Percentiles rank a stretch among this genome's conserved stretches.
Evolutionary conservation across 176 grass and related monocot genomes (phyloP).

Genomic region (Oryza rufipogon): DNA sequence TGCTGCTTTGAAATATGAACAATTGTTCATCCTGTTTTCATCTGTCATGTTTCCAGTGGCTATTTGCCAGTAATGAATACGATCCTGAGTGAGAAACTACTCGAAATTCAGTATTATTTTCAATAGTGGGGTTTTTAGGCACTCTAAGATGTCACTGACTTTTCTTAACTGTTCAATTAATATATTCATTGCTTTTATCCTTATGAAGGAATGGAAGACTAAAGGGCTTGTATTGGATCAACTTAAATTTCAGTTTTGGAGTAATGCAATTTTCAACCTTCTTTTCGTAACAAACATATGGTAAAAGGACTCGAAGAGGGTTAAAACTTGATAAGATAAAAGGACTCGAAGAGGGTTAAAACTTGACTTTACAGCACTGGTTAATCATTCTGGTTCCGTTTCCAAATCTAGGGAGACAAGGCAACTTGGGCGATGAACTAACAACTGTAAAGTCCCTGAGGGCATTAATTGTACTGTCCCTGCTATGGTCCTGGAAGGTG

Average conservation of each 20-base stretch:
- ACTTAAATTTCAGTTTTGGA: conserved; percentile 5
- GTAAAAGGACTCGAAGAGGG: neutral
- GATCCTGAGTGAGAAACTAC: neutral
- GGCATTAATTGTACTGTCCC: conserved; percentile 64
- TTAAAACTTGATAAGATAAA: neutral
- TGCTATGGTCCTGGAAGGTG: conserved; percentile 41
- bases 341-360: conserved; percentile 19
- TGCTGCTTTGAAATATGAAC: neutral
- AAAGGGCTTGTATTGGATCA: neutral
- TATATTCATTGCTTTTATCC: conserved; percentile 6
- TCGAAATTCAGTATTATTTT: neutral
- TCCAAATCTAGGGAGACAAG: conserved; percentile 51
- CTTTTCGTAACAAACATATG: conserved; percentile 10
- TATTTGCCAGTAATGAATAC: neutral
- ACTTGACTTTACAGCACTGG: conserved; percentile 43
- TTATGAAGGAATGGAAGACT: conserved; percentile 4
- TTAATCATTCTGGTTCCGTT: conserved; percentile 57
- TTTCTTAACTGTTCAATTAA: conserved; percentile 4
- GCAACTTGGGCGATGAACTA: conserved; percentile 58
- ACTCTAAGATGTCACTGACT: neutral
- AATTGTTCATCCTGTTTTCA: neutral
- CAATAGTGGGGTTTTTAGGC: neutral
- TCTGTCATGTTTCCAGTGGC: neutral
- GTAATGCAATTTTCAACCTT: conserved; percentile 20
- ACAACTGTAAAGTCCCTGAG: conserved; percentile 73